Conservation (phyloP, 352 stramenopile species). For the Phytopythium sindhum region DNA sequence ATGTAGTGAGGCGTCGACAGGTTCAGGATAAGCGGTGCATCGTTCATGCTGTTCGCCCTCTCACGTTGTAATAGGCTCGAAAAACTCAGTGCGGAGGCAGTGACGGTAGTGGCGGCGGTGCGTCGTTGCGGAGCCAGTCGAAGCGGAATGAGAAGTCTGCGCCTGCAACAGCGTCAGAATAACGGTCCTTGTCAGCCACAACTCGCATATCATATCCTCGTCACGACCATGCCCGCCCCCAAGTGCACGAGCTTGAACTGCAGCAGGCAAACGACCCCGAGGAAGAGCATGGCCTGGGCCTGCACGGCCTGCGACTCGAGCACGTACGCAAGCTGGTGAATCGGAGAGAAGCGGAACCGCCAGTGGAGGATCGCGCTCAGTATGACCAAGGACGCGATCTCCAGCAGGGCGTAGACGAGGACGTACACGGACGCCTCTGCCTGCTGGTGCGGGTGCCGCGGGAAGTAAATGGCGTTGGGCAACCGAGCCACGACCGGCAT, state of each 20-base stretch:
- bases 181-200: neutral
- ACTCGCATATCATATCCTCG: neutral
- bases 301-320: slow-evolving; percentile 25
- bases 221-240: neutral
- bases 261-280: slow-evolving; percentile 26
- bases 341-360: slow-evolving; percentile 18
- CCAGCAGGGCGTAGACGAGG: slow-evolving; percentile 16
- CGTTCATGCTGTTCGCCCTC: too few species aligned
- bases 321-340: slow-evolving; percentile 31
- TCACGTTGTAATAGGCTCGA: too few species aligned
- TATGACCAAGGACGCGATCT: slow-evolving; percentile 24
- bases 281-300: slow-evolving; percentile 28
- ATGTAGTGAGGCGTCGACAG: too few species aligned
- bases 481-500: slow-evolving; percentile 25
- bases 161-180: neutral
- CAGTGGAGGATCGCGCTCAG: slow-evolving; percentile 13
- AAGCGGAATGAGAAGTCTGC: slow-evolving; percentile 2
- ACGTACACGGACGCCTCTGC: slow-evolving; percentile 11
- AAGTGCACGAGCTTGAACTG: slow-evolving; percentile 21
- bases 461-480: slow-evolving; percentile 32
- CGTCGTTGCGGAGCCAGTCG: neutral
- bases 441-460: slow-evolving; percentile 7
- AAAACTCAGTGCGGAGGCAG: too few species aligned
- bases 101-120: too few species aligned
- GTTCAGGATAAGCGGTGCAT: too few species aligned